Conservation (phyloP, 78 protist species). For the Planoprotostelium fungivorum region DNA sequence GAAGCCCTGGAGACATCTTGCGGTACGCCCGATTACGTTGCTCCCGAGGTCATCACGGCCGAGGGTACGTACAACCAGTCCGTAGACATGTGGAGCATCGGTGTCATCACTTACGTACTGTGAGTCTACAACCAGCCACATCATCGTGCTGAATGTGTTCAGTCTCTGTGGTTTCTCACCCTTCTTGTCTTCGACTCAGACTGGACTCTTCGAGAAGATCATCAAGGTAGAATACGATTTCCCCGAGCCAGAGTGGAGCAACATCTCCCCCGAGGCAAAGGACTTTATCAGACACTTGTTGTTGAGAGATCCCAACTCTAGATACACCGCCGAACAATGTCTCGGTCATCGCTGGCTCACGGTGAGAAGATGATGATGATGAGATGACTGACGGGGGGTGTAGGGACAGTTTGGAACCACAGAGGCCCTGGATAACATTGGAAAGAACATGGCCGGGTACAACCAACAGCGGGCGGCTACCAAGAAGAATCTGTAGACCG, state of each 20-base stretch:
- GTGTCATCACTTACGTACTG: conserved; percentile 69
- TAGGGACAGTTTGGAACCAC: background rate
- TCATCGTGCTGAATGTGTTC: background rate
- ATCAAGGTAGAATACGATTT: conserved; percentile 77
- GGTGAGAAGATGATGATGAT: background rate
- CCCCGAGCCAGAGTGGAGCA: conserved; percentile 83
- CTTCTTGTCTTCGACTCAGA: conserved; percentile 76
- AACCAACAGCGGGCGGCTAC: background rate
- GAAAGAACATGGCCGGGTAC: background rate
- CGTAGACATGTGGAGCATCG: conserved; percentile 75
- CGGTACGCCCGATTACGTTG: conserved; percentile 74
- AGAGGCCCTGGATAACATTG: background rate
- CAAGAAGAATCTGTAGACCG: background rate
- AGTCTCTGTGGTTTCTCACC: conserved; percentile 90
- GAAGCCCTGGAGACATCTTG: conserved; percentile 64
- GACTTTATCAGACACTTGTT: conserved; percentile 58
- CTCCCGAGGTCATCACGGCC: conserved; percentile 73
- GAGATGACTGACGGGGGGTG: no score
- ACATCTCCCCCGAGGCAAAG: conserved; percentile 60
- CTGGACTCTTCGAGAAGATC: conserved; percentile 82
- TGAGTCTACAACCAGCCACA: conserved; percentile 23
- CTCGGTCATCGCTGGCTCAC: conserved; percentile 55
- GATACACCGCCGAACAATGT: conserved; percentile 50
- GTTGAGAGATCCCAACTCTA: conserved; percentile 35
- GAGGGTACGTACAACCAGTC: conserved; percentile 52